A percentile compares a stretch with the other conserved stretches of the same genome.
phyloP scores from a whole-genome alignment of 768 basidiomycete genomes.

The Cystobasidium tubakii region DNA sequence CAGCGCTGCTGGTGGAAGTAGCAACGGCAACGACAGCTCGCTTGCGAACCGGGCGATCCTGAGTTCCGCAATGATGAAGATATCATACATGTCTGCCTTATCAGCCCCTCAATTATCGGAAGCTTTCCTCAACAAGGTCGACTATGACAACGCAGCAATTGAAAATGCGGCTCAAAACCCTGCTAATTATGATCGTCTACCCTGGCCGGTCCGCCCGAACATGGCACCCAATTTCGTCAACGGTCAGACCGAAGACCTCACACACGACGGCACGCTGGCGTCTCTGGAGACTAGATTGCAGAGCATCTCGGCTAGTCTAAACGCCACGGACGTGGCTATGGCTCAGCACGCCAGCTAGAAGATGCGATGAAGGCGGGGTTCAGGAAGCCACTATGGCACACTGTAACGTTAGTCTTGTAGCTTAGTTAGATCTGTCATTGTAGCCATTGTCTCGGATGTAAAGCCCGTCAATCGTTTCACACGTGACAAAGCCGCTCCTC shows the following conservation, averaged over 20 bases:
- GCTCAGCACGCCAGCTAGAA: not conserved
- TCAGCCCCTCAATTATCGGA: not conserved
- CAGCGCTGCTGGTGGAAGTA: not conserved
- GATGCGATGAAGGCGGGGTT: not conserved
- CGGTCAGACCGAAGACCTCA: not conserved
- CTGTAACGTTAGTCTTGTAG: not conserved
- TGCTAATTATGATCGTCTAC: constrained; percentile 14
- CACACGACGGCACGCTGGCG: not conserved
- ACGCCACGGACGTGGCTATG: not conserved
- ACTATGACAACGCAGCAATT: not conserved
- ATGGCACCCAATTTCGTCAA: not conserved
- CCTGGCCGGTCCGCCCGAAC: not conserved
- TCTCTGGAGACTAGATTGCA: not conserved
- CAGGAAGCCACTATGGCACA: not conserved
- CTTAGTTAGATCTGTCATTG: not conserved
- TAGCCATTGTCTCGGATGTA: not conserved
- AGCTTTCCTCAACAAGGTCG: not conserved
- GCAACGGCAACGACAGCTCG: not conserved
- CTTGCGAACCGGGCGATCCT: not conserved
- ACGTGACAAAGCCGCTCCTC: not conserved
- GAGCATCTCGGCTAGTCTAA: not conserved
- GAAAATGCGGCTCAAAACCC: constrained; percentile 10
- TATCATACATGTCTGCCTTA: not conserved
- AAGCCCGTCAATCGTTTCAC: not conserved
- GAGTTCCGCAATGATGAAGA: not conserved